Evolutionary conservation across 176 grass and related monocot species (phyloP), one percentile per base, ranked within the genome.

Genomic region (Bolboschoenus planiculmis): DNA sequence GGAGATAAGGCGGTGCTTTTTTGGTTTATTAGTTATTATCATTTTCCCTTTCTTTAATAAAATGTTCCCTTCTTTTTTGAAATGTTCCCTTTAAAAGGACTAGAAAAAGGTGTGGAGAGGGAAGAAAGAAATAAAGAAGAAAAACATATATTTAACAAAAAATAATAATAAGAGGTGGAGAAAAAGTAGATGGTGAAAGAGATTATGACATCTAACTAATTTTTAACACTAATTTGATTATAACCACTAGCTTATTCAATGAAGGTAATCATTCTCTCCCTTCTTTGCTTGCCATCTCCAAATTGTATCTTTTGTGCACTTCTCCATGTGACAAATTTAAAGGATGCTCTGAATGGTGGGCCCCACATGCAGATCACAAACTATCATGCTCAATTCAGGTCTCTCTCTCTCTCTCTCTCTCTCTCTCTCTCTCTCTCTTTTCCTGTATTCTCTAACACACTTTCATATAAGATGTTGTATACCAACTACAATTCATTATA

Each of bases 191-290:
- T 74, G 3, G 61, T 36, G 43, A 74, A 39, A 75, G 29, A 10
- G 61, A 83, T 51, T 63, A 34, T 62, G 39, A 67, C 23, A 20
- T 83, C 18, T 83, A 83, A 64, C 58, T 83, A 83, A 51, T 46
- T 65, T 82, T 57, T 48, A 83, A 71, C 50, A 15, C 55, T 24
- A n/a, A n/a, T n/a, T 20, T n/a, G 16, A 18, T 64, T 67, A n/a
- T 67, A 47, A n/a, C 39, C 42, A 51, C 8, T 51, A 50, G 3
- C 71, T 50, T 26, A 29, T 77, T 27, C 42, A 77, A 50, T 47
- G 20, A 77, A 30, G 71, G 5, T n/a, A 51, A 77, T 43, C 39
- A 77, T 26, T 50, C 14, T 16, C 33, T 77, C 13, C 21, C 2
- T 30, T 50, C 71, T 66, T 36, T 66, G 13, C 11, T 66, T 66